A percentile compares a stretch with the other conserved stretches of the same genome.
Conservation (phyloP, 805 yeast genomes). For the Candida arabinofermentans region DNA sequence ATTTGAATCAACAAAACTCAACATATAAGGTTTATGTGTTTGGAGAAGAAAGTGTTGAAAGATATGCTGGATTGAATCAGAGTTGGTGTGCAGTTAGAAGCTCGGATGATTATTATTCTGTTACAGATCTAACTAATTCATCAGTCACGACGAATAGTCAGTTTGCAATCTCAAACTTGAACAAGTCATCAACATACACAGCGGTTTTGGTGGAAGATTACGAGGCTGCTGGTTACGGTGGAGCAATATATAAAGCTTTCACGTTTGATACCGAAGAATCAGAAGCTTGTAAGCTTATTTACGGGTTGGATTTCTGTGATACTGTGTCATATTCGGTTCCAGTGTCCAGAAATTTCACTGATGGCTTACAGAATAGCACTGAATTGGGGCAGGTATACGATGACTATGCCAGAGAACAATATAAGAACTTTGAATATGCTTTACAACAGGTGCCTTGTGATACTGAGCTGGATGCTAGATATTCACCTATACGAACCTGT, state of each 20-base stretch:
- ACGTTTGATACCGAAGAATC: conserved; percentile 51
- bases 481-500: conserved; percentile 73
- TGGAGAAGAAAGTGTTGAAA: conserved; percentile 34
- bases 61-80: conserved; percentile 38
- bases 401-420: conserved; percentile 49
- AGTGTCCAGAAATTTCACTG: conserved; percentile 24
- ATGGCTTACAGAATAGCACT: conserved; percentile 28
- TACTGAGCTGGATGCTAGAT: conserved; percentile 57
- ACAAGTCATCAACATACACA: conserved; percentile 54
- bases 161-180: conserved; percentile 58
- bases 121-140: conserved; percentile 19
- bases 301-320: conserved; percentile 70
- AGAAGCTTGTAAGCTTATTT: conserved; percentile 67
- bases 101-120: conserved; percentile 20
- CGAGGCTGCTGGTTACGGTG: conserved; percentile 42
- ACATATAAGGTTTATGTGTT: conserved; percentile 44
- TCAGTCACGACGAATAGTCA: conserved; percentile 34
- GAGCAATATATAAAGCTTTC: conserved; percentile 55
- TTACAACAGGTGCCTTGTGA: conserved; percentile 77
- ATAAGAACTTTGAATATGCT: conserved; percentile 67
- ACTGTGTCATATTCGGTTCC: conserved; percentile 90
- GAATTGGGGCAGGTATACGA: conserved; percentile 55
- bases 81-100: conserved; percentile 72
- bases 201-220: conserved; percentile 60
- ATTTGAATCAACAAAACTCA: conserved; percentile 40